A percentile compares a stretch with the other conserved stretches of the same genome.
Evolutionary conservation across 2,329 filamentous ascomycete species (phyloP).

Genomic region (Monosporascus sp.): DNA sequence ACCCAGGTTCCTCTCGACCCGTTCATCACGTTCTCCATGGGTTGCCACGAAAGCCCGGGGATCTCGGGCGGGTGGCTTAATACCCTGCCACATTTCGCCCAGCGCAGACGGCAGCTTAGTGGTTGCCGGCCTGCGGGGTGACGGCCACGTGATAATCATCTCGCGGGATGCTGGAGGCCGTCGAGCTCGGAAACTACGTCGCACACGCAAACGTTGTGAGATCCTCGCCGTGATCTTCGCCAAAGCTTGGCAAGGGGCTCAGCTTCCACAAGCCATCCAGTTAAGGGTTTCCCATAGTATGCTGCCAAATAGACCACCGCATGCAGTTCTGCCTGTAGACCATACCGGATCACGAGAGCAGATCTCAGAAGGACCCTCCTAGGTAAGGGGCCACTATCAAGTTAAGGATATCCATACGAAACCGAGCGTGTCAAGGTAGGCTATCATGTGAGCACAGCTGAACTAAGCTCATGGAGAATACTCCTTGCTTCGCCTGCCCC

Average conservation of each 20-base stretch:
- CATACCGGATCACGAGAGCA: no score
- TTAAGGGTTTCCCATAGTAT: no score
- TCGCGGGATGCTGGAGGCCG: not conserved
- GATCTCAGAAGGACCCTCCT: no score
- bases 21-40: not conserved
- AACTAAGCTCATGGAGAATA: no score
- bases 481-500: no score
- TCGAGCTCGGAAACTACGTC: not conserved
- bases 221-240: not conserved
- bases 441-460: no score
- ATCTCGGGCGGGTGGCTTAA: not conserved
- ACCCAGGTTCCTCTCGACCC: not conserved
- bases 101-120: not conserved
- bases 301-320: no score
- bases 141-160: not conserved
- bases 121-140: not conserved
- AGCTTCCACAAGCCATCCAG: no score
- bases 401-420: no score
- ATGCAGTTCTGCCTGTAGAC: no score
- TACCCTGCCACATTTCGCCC: not conserved
- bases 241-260: not conserved
- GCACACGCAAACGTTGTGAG: not conserved
- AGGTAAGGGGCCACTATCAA: no score
- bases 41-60: not conserved
- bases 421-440: no score